These are phyloP conservation scores for Leucoagaricus sp. DNA, from an alignment of 1,284 basidiomycete genomes.

Conservation along the genomic window DNA sequence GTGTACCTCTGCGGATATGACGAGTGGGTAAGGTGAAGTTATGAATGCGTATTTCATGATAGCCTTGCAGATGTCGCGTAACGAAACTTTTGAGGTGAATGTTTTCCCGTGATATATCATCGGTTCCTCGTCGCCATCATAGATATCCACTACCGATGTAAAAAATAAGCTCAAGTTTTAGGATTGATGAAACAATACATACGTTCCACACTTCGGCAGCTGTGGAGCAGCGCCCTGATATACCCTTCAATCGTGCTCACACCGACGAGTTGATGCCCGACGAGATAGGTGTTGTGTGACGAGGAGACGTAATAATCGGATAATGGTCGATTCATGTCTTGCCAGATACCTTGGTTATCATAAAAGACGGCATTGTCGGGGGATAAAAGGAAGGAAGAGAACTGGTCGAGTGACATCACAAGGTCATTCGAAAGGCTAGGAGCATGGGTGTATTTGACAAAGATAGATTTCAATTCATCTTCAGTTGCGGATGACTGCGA, in stretches of 20 bases:
- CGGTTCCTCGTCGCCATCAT: constrained; percentile 85
- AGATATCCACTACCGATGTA: constrained; percentile 87
- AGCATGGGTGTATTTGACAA: constrained; percentile 49
- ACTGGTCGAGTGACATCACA: constrained; percentile 56
- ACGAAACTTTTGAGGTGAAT: constrained; percentile 83
- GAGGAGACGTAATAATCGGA: constrained; percentile 31
- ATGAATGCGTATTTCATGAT: constrained; percentile 94
- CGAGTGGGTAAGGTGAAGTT: constrained; percentile 90
- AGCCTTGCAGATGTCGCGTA: constrained; percentile 85
- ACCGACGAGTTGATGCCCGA: constrained; percentile 93
- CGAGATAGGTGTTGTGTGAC: constrained; percentile 92
- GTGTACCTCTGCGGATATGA: constrained; percentile 95
- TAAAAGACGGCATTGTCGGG: constrained; percentile 41
- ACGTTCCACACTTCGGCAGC: constrained; percentile 93
- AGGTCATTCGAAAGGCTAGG: constrained; percentile 20
- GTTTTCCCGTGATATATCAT: constrained; percentile 92
- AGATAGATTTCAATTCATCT: constrained; percentile 50
- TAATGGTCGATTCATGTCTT: constrained; percentile 32
- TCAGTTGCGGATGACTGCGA: constrained; percentile 45
- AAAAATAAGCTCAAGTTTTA: constrained; percentile 4
- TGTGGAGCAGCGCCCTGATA: constrained; percentile 87
- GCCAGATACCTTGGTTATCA: constrained; percentile 30
- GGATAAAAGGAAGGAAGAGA: constrained; percentile 74
- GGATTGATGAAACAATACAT: constrained; percentile 32
- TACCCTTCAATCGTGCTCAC: constrained; percentile 96